Conservation (phyloP, 441 rosid genomes). For the Gossypium trilobum region DNA sequence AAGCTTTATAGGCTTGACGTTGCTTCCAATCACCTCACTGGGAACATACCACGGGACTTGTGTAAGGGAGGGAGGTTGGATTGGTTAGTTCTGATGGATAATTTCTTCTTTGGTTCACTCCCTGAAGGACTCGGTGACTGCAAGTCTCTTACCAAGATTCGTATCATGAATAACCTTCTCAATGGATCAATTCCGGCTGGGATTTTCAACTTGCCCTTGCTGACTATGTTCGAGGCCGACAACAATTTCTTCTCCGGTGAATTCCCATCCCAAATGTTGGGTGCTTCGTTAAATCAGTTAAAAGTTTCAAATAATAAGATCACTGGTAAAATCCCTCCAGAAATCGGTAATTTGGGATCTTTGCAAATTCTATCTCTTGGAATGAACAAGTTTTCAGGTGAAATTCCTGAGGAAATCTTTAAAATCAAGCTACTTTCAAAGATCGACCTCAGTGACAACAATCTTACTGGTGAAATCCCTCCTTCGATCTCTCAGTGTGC, state of each 20-base stretch:
- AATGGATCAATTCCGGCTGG: slow-evolving; percentile 71
- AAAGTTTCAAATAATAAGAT: slow-evolving; percentile 48
- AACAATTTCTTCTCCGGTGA: slow-evolving; percentile 66
- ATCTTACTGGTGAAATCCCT: slow-evolving; percentile 51
- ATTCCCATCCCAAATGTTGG: slow-evolving; percentile 54
- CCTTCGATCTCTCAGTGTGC: slow-evolving; percentile 32
- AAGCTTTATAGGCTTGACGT: slow-evolving; percentile 53
- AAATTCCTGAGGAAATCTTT: slow-evolving; percentile 48
- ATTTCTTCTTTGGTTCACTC: slow-evolving; percentile 60
- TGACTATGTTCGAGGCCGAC: slow-evolving; percentile 38
- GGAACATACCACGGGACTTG: slow-evolving; percentile 50
- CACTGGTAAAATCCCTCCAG: slow-evolving; percentile 54
- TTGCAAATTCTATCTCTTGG: slow-evolving; percentile 41
- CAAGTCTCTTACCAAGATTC: slow-evolving; percentile 43
- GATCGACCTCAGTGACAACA: slow-evolving; percentile 47
- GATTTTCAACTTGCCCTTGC: slow-evolving; percentile 43
- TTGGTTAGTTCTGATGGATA: slow-evolving; percentile 46
- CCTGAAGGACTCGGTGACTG: slow-evolving; percentile 64
- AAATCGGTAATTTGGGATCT: slow-evolving; percentile 37
- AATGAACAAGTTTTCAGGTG: slow-evolving; percentile 42
- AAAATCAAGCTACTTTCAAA: slow-evolving; percentile 33
- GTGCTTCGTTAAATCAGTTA: slow-evolving; percentile 31
- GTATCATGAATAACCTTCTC: slow-evolving; percentile 45
- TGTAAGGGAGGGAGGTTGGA: slow-evolving; percentile 52
- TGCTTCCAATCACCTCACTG: slow-evolving; percentile 58